Conservation (phyloP, 2,329 filamentous ascomycete species). For the Bisporella sp. region DNA sequence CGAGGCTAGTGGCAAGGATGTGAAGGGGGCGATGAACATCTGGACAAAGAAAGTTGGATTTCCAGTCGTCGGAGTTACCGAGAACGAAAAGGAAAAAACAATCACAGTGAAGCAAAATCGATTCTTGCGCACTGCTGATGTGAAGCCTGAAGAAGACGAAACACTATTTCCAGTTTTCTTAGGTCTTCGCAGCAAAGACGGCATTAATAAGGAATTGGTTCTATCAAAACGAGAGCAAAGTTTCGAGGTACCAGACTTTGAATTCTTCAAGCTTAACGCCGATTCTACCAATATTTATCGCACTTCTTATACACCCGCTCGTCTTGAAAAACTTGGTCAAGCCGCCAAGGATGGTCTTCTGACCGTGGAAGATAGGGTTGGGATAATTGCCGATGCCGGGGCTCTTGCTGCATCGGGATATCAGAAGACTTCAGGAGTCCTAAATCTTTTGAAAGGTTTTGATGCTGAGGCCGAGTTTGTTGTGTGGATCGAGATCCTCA, state of each 20-base stretch:
- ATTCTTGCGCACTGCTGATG: conserved; percentile 86
- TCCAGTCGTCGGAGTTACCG: conserved; percentile 81
- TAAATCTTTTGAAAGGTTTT: conserved; percentile 81
- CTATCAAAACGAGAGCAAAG: conserved; percentile 63
- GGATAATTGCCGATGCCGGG: conserved; percentile 90
- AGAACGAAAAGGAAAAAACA: conserved; percentile 60
- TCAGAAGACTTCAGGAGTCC: conserved; percentile 83
- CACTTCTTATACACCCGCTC: conserved; percentile 77
- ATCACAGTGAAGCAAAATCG: conserved; percentile 92
- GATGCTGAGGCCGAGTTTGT: conserved; percentile 82
- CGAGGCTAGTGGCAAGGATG: conserved; percentile 84
- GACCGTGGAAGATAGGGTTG: conserved; percentile 83
- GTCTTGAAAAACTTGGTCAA: conserved; percentile 79
- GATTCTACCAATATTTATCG: conserved; percentile 91
- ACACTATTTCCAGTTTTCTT: conserved; percentile 87
- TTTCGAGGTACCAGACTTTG: conserved; percentile 69
- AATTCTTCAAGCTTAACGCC: conserved; percentile 96
- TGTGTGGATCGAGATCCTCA: conserved; percentile 89
- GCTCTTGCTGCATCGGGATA: conserved; percentile 86
- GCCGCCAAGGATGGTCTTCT: conserved; percentile 76
- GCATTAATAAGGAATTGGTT: conserved; percentile 70
- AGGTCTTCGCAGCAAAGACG: conserved; percentile 75
- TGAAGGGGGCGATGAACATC: conserved; percentile 87
- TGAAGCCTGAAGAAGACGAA: conserved; percentile 86
- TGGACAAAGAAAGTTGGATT: conserved; percentile 97